Conservation (phyloP, 306 rosid species). For the Styphnolobium japonicum region DNA sequence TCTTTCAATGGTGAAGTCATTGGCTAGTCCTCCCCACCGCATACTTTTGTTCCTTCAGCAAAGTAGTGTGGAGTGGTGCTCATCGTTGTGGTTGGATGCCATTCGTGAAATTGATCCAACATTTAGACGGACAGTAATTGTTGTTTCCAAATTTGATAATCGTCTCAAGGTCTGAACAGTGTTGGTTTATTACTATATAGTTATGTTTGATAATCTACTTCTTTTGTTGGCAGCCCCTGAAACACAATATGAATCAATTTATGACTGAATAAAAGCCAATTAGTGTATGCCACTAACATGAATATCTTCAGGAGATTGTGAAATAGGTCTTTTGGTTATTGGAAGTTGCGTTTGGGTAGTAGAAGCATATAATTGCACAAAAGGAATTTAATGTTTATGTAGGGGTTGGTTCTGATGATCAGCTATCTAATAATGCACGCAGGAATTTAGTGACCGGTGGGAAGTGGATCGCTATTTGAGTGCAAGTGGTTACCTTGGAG, state of each 20-base stretch:
- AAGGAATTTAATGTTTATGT: too few relatives aligned
- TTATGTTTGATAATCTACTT: slow-evolving; percentile 15
- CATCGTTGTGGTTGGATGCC: slow-evolving; percentile 88
- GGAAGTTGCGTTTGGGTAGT: neutral
- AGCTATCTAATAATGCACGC: slow-evolving; percentile 29
- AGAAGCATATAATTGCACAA: neutral
- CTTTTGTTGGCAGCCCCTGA: neutral
- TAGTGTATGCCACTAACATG: neutral
- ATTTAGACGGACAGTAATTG: slow-evolving; percentile 72
- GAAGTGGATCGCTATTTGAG: slow-evolving; percentile 98
- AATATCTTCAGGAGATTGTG: neutral
- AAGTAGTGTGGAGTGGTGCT: slow-evolving; percentile 99
- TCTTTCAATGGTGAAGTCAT: slow-evolving; percentile 89
- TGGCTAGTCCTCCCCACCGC: slow-evolving; percentile 94
- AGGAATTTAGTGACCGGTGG: slow-evolving; percentile 95
- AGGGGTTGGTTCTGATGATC: slow-evolving; percentile 21
- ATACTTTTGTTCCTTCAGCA: slow-evolving; percentile 92
- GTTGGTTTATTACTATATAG: slow-evolving; percentile 30
- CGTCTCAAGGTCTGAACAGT: slow-evolving; percentile 75
- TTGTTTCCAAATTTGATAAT: slow-evolving; percentile 96
- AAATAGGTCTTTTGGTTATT: neutral
- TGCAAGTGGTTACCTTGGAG: slow-evolving; percentile 95
- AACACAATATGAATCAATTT: neutral
- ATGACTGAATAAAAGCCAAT: neutral
- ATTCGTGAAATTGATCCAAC: slow-evolving; percentile 91